Percentiles rank a stretch among this genome's conserved stretches.
phyloP scores from a whole-genome alignment of 164 flowering plant species.

The Magnolia kwangsiensis region DNA sequence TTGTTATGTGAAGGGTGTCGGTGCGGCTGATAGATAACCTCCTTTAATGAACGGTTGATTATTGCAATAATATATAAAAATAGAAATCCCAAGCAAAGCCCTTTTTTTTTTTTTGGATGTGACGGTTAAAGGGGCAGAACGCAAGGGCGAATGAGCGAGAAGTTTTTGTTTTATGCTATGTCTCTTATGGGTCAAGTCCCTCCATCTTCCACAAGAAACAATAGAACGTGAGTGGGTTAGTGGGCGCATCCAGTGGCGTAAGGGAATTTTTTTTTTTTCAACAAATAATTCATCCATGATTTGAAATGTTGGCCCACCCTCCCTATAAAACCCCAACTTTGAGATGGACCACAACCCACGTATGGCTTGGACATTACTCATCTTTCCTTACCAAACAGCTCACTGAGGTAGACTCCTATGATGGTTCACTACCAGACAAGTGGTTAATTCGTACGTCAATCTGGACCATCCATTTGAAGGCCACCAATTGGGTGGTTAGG shows the following conservation, averaged over 20 bases:
- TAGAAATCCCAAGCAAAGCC: background rate
- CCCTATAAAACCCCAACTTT: conserved; percentile 16
- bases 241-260: conserved; percentile 10
- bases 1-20: background rate
- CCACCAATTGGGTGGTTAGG: too few species aligned
- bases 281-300: conserved; percentile 38
- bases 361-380: conserved; percentile 39
- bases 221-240: background rate
- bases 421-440: background rate
- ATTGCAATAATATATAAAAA: too few species aligned
- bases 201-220: background rate
- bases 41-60: background rate
- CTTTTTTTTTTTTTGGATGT: background rate
- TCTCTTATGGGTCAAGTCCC: background rate
- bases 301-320: conserved; percentile 32
- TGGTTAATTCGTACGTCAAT: background rate
- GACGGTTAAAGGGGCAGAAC: background rate
- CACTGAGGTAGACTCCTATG: background rate
- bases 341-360: conserved; percentile 36
- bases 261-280: conserved; percentile 1
- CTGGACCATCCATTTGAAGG: background rate
- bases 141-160: background rate
- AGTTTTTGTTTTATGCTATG: conserved; percentile 24
- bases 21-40: background rate
- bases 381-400: background rate